Percentiles rank a stretch among this genome's conserved stretches.
phyloP scores from a whole-genome alignment of 2,329 filamentous ascomycete species.

The Verticillium nonalfalfae region DNA sequence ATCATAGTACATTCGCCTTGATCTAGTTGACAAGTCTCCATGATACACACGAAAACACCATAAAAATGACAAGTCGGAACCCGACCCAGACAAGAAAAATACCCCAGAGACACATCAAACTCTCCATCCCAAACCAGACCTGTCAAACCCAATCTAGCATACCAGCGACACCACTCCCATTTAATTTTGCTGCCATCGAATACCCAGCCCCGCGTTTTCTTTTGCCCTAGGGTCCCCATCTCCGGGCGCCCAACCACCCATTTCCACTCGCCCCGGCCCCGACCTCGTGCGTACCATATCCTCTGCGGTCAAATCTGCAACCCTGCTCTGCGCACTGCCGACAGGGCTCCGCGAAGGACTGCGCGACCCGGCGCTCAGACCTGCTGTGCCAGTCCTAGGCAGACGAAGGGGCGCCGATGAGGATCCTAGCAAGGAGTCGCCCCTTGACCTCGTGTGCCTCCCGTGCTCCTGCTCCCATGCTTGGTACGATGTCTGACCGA shows the following conservation, averaged over 20 bases:
- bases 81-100: background rate
- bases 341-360: background rate
- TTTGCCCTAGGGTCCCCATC: background rate
- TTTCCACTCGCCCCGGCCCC: background rate
- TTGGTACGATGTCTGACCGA: conserved; percentile 20
- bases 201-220: background rate
- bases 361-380: background rate
- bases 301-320: background rate
- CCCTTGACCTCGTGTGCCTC: background rate
- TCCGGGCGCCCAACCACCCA: background rate
- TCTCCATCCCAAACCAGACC: too few relatives aligned
- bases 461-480: conserved; percentile 16
- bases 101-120: background rate
- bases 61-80: background rate
- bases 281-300: background rate
- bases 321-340: background rate
- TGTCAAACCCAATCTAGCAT: too few relatives aligned
- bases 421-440: conserved; percentile 1
- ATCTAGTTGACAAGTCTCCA: background rate
- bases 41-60: background rate
- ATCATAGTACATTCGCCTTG: background rate
- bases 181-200: background rate
- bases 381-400: background rate
- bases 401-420: background rate
- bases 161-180: background rate